Conservation (phyloP, 208 protist species). For the Willaertia magna region DNA sequence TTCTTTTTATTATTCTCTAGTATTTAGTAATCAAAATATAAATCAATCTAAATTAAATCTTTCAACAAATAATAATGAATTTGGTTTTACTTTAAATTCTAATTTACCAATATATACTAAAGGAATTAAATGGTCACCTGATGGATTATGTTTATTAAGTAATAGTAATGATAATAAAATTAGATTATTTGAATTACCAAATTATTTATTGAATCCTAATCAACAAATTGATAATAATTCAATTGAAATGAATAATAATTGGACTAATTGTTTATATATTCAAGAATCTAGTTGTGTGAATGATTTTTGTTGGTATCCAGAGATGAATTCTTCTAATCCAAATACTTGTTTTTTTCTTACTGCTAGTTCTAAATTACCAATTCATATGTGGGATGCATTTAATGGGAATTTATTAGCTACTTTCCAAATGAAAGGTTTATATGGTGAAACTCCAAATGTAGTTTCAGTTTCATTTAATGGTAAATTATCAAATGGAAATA, state of each 20-base stretch:
- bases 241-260: background rate
- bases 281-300: background rate
- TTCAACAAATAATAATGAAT: background rate
- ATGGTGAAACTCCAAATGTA: background rate
- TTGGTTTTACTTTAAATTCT: background rate
- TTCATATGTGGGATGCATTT: slow-evolving; percentile 3
- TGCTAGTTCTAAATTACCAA: background rate
- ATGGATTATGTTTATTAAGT: background rate
- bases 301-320: slow-evolving; percentile 14
- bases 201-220: background rate
- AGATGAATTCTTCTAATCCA: background rate
- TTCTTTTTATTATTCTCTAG: too few relatives aligned
- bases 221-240: background rate
- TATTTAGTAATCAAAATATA: too few relatives aligned
- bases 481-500: background rate
- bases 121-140: background rate
- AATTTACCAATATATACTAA: background rate
- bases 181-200: background rate
- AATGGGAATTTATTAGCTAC: background rate
- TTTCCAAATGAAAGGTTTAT: background rate
- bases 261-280: background rate
- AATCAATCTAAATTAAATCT: too few relatives aligned
- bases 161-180: background rate
- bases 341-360: background rate
- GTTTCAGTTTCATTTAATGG: background rate